These are phyloP conservation scores for Spizellomyces punctatus DNA, from an alignment of 192 early-diverging fungal genomes.

Conservation along the genomic window DNA sequence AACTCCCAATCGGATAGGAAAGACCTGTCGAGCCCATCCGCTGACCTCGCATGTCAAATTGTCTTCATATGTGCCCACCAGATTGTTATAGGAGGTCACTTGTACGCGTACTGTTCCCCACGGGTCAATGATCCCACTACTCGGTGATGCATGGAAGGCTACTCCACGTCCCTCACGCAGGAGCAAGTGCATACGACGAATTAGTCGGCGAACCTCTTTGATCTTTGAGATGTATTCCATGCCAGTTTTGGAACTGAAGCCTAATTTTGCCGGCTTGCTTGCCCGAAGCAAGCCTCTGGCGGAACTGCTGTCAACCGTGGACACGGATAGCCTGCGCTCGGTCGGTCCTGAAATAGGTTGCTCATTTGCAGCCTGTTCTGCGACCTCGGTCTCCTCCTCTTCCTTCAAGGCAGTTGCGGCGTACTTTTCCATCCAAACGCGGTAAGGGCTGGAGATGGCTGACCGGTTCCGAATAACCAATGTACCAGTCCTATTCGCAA, in stretches of 20 bases:
- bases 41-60: slow-evolving; percentile 43
- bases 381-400: slow-evolving; percentile 15
- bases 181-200: slow-evolving; percentile 44
- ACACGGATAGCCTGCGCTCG: background rate
- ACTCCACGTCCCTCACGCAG: slow-evolving; percentile 54
- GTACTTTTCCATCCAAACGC: slow-evolving; percentile 46
- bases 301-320: background rate
- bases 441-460: slow-evolving; percentile 41
- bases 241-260: slow-evolving; percentile 51
- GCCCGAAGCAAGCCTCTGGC: slow-evolving; percentile 12
- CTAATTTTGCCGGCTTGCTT: slow-evolving; percentile 40
- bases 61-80: slow-evolving; percentile 52
- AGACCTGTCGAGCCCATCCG: slow-evolving; percentile 31
- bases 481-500: slow-evolving; percentile 36
- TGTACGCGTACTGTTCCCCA: slow-evolving; percentile 46
- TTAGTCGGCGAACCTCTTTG: slow-evolving; percentile 41
- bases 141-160: slow-evolving; percentile 50
- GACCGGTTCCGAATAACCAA: slow-evolving; percentile 47
- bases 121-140: slow-evolving; percentile 38
- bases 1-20: slow-evolving; percentile 48
- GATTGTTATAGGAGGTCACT: slow-evolving; percentile 53
- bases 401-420: slow-evolving; percentile 33
- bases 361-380: background rate
- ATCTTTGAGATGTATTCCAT: slow-evolving; percentile 46
- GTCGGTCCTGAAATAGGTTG: background rate